A percentile compares a stretch with the other conserved stretches of the same genome.
Evolutionary conservation across 2,329 filamentous ascomycete species (phyloP).

Genomic region (Cytospora leucostoma): DNA sequence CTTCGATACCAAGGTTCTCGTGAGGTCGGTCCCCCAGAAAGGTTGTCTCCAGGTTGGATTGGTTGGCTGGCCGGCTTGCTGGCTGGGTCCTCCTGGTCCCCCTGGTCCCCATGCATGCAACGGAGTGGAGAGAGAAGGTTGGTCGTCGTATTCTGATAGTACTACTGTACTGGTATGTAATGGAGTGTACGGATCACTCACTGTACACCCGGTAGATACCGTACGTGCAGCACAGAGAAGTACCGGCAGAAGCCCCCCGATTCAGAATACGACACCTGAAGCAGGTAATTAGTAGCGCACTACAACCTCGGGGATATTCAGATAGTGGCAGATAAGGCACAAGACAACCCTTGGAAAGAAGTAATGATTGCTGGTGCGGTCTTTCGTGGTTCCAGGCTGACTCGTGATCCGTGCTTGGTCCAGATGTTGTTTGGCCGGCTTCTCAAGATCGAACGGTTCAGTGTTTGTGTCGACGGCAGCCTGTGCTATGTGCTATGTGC

Average conservation of each 20-base stretch:
- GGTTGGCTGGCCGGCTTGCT: neutral
- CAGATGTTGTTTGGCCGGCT: neutral
- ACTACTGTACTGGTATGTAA: neutral
- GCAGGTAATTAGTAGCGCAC: too few species aligned
- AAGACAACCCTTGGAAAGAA: too few species aligned
- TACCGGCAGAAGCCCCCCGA: too few species aligned
- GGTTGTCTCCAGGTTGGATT: neutral
- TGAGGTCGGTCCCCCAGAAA: slow-evolving; percentile 3
- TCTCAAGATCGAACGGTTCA: neutral
- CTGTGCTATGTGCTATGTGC: neutral
- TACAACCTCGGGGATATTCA: too few species aligned
- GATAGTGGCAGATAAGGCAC: too few species aligned
- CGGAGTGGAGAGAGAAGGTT: neutral
- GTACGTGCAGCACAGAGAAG: too few species aligned
- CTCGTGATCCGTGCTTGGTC: neutral
- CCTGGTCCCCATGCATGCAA: neutral
- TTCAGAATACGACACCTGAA: too few species aligned
- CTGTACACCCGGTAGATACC: too few species aligned
- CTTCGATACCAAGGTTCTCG: neutral
- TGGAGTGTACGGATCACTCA: too few species aligned
- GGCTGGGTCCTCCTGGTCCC: neutral
- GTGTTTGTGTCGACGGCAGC: neutral
- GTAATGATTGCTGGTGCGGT: neutral
- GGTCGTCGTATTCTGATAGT: neutral
- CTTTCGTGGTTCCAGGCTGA: neutral